Percentiles rank a stretch among this genome's conserved stretches.
Conservation (phyloP, 2,329 filamentous ascomycete species). For the Aspergillus udagawae region DNA sequence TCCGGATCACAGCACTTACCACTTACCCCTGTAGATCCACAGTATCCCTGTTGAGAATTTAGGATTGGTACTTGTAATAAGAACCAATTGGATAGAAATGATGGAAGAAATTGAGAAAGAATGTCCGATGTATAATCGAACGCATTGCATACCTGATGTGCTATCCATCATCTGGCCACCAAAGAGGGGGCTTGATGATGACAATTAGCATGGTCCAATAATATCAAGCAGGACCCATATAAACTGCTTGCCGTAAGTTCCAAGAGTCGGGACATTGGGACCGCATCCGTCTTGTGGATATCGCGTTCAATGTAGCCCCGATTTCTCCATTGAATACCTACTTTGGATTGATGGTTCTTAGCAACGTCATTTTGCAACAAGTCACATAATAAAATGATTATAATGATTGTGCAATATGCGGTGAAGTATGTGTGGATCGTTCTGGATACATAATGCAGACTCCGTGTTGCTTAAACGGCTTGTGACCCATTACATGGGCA, state of each 20-base stretch:
- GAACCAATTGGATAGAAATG: not conserved
- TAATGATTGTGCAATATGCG: not conserved
- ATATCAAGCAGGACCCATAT: not conserved
- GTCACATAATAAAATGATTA: slow-evolving; percentile 8
- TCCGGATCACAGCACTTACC: not conserved
- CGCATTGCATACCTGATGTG: not conserved
- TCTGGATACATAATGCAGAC: not conserved
- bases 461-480: slow-evolving; percentile 9
- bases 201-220: not conserved
- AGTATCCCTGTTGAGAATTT: not conserved
- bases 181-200: not conserved
- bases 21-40: not conserved
- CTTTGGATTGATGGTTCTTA: slow-evolving; percentile 9
- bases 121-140: not conserved
- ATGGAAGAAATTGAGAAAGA: not conserved
- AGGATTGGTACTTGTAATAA: not conserved
- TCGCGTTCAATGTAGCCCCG: not conserved
- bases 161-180: not conserved
- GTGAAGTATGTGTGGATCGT: not conserved
- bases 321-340: not conserved
- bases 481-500: slow-evolving; percentile 1
- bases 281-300: no score
- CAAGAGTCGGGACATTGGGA: slow-evolving; percentile 2
- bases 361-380: slow-evolving; percentile 6
- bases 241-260: not conserved